Evolutionary conservation across 306 rosid genomes (phyloP).

Genomic region (Luffa aegyptiaca): DNA sequence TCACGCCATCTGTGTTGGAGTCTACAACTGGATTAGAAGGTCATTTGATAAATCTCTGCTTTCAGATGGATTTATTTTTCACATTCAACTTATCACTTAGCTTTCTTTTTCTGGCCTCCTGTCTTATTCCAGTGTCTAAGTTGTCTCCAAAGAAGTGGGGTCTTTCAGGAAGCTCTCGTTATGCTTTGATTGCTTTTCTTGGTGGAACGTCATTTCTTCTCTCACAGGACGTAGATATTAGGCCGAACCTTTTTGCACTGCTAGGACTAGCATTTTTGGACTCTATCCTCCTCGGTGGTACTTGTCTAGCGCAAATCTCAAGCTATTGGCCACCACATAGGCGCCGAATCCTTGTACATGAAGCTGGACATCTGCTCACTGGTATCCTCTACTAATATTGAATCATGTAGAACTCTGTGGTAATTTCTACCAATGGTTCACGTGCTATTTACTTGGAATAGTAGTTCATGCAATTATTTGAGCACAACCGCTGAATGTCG

Average conservation of each 20-base stretch:
- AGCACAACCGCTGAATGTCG: neutral
- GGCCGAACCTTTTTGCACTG: constrained; percentile 75
- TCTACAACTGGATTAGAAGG: constrained; percentile 92
- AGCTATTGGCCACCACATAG: constrained; percentile 96
- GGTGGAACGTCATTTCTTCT: constrained; percentile 70
- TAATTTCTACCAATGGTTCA: neutral
- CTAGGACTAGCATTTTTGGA: constrained; percentile 69
- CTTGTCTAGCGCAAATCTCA: constrained; percentile 84
- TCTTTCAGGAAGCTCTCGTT: constrained; percentile 56
- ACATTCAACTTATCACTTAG: neutral
- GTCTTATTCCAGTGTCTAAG: constrained; percentile 47
- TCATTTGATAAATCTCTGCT: constrained; percentile 14
- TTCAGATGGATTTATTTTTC: neutral
- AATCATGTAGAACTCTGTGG: neutral
- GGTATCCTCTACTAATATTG: constrained; percentile 29
- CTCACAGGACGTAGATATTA: constrained; percentile 69
- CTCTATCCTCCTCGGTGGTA: constrained; percentile 80
- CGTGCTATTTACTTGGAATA: neutral
- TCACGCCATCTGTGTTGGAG: constrained; percentile 69
- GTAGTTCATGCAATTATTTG: constrained; percentile 1
- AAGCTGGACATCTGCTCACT: constrained; percentile 82
- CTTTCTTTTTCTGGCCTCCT: neutral
- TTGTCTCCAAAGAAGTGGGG: constrained; percentile 98
- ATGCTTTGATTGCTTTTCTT: constrained; percentile 52
- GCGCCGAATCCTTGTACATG: constrained; percentile 76